Percentiles rank a stretch among this genome's conserved stretches.
phyloP scores from a whole-genome alignment of 805 yeast genomes.

The Scheffersomyces ergatensis region DNA sequence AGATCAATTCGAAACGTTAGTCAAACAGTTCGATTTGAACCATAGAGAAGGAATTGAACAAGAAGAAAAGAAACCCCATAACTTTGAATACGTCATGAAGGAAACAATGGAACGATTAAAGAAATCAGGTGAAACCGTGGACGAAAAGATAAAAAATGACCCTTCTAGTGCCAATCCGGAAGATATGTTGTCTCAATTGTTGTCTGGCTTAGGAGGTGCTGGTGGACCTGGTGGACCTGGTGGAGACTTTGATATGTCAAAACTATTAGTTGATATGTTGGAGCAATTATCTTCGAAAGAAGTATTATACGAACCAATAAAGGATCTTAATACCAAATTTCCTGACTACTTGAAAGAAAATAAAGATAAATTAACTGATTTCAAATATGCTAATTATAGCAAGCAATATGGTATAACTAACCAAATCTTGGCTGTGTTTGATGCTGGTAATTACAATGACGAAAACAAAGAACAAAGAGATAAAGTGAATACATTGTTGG shows the following conservation, averaged over 20 bases:
- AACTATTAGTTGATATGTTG: slow-evolving; percentile 68
- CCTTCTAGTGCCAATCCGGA: slow-evolving; percentile 35
- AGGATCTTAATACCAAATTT: slow-evolving; percentile 71
- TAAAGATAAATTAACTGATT: slow-evolving; percentile 39
- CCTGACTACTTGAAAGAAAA: slow-evolving; percentile 67
- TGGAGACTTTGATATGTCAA: slow-evolving; percentile 57
- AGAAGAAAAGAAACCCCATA: slow-evolving; percentile 27
- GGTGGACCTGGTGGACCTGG: slow-evolving; percentile 23
- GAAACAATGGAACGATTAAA: slow-evolving; percentile 79
- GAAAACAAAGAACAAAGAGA: slow-evolving; percentile 41
- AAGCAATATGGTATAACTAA: slow-evolving; percentile 61
- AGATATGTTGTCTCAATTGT: slow-evolving; percentile 64
- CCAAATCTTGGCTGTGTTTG: slow-evolving; percentile 65
- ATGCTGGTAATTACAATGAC: slow-evolving; percentile 61
- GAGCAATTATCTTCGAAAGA: slow-evolving; percentile 82
- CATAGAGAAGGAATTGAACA: slow-evolving; percentile 27
- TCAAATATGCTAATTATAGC: slow-evolving; percentile 52
- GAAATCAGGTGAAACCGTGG: slow-evolving; percentile 70
- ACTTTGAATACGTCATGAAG: slow-evolving; percentile 73
- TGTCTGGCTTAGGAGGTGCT: slow-evolving; percentile 43
- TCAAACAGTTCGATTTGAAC: slow-evolving; percentile 38
- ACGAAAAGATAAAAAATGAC: slow-evolving; percentile 52
- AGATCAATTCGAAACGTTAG: slow-evolving; percentile 48
- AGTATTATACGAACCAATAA: slow-evolving; percentile 83
- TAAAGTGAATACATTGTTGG: slow-evolving; percentile 57